Conservation (phyloP, 176 grass and related monocot species). For the Elymus sibiricus region DNA sequence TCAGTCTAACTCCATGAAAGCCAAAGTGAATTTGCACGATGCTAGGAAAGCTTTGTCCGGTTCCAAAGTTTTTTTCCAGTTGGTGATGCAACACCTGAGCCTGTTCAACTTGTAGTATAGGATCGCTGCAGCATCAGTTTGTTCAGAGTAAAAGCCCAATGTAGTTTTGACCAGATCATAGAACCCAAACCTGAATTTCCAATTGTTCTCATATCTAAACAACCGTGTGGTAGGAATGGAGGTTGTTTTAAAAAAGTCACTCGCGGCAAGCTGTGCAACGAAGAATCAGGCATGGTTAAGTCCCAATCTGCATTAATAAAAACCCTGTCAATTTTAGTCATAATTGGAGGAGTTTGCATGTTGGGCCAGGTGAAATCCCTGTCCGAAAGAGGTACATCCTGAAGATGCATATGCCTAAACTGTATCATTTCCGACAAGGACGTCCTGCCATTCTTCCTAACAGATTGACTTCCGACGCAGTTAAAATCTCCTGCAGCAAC, state of each 20-base stretch:
- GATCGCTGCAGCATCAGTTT: not conserved
- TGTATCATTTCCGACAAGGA: not conserved
- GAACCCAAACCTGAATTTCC: not conserved
- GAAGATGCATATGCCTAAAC: not conserved
- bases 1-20: not conserved
- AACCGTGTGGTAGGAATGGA: not conserved
- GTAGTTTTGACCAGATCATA: not conserved
- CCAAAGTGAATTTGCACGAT: not conserved
- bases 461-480: not conserved
- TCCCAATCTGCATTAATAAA: not conserved
- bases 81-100: no score
- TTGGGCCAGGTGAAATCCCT: not conserved
- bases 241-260: no score
- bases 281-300: not conserved
- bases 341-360: not conserved
- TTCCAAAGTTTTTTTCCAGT: not conserved
- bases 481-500: not conserved
- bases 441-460: not conserved
- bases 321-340: not conserved
- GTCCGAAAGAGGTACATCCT: not conserved
- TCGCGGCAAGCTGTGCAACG: no score
- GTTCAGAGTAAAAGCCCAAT: not conserved
- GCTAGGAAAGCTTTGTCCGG: not conserved
- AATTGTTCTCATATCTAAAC: not conserved
- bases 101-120: no score